These are phyloP conservation scores for Kentomonas sorsogonicus DNA, from an alignment of 208 protist species.

Conservation along the genomic window DNA sequence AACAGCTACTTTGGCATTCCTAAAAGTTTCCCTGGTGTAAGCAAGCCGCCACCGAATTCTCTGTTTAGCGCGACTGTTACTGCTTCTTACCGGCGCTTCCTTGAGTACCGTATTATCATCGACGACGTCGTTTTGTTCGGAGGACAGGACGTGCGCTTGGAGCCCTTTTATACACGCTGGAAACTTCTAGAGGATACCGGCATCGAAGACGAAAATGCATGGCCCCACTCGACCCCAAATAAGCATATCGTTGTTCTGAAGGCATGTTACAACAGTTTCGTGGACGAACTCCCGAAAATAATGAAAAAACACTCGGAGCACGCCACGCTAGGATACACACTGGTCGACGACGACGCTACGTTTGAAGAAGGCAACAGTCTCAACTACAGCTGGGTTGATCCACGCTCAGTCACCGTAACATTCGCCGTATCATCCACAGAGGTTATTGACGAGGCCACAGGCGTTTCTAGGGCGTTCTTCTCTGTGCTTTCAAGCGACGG, in stretches of 20 bases:
- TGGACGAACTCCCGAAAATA: conserved; percentile 23
- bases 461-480: no score
- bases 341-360: no score
- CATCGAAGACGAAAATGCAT: conserved; percentile 59
- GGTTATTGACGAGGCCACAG: conserved; percentile 18
- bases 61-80: conserved; percentile 63
- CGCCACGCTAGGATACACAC: conserved; percentile 45
- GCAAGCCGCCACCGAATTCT: conserved; percentile 24
- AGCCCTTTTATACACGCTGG: conserved; percentile 60
- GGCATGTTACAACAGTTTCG: conserved; percentile 35
- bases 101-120: conserved; percentile 67
- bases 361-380: no score
- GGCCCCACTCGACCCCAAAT: conserved; percentile 50
- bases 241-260: conserved; percentile 54
- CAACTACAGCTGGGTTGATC: no score
- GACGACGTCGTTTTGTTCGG: conserved; percentile 73
- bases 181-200: conserved; percentile 39
- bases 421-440: conserved; percentile 50
- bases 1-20: conserved; percentile 60
- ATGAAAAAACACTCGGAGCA: conserved; percentile 38
- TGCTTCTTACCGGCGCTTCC: conserved; percentile 38
- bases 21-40: conserved; percentile 38
- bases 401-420: conserved; percentile 32
- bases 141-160: conserved; percentile 38
- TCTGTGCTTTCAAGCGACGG: no score